A percentile compares a stretch with the other conserved stretches of the same genome.
Evolutionary conservation across 805 yeast genomes (phyloP).

Genomic region (Cyberlindnera mycetangii): DNA sequence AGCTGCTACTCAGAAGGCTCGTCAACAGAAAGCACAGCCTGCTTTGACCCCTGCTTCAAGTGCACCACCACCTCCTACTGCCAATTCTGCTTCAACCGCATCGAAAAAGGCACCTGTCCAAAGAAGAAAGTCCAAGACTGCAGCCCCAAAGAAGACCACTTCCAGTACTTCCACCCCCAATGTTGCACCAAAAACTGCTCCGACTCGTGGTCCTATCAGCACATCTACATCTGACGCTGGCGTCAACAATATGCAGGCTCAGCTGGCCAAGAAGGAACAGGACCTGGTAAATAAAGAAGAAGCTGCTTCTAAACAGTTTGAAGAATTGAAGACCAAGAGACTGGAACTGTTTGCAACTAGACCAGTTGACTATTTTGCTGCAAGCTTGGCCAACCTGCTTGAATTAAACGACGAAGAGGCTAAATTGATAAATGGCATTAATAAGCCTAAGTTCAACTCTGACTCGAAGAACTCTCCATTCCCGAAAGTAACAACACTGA

Average conservation of each 20-base stretch:
- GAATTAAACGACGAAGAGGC: constrained; percentile 28
- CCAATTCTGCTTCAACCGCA: constrained; percentile 8
- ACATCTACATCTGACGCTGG: constrained; percentile 4
- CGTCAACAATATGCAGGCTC: constrained; percentile 14
- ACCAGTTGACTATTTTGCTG: constrained; percentile 26
- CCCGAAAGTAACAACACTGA: constrained; percentile 21
- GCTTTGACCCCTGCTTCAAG: constrained; percentile 8
- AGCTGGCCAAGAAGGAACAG: constrained; percentile 26
- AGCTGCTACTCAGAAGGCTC: constrained; percentile 4
- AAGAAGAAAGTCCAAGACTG: constrained; percentile 14
- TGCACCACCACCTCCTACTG: constrained; percentile 1
- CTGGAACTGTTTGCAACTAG: constrained; percentile 19
- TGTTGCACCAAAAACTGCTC: constrained; percentile 8
- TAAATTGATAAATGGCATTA: constrained; percentile 22
- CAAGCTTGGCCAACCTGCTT: constrained; percentile 26
- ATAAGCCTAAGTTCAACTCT: constrained; percentile 12
- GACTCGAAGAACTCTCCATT: constrained; percentile 21
- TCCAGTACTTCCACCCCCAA: constrained; percentile 10
- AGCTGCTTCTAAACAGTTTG: constrained; percentile 12
- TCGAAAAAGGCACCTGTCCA: constrained; percentile 18
- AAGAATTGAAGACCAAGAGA: constrained; percentile 24
- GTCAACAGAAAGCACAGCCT: constrained; percentile 10
- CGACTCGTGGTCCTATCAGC: constrained; percentile 7
- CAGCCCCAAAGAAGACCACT: constrained; percentile 11
- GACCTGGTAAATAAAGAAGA: constrained; percentile 24